phyloP scores from a whole-genome alignment of 2,329 filamentous ascomycete species.

The Aspergillus tanneri region DNA sequence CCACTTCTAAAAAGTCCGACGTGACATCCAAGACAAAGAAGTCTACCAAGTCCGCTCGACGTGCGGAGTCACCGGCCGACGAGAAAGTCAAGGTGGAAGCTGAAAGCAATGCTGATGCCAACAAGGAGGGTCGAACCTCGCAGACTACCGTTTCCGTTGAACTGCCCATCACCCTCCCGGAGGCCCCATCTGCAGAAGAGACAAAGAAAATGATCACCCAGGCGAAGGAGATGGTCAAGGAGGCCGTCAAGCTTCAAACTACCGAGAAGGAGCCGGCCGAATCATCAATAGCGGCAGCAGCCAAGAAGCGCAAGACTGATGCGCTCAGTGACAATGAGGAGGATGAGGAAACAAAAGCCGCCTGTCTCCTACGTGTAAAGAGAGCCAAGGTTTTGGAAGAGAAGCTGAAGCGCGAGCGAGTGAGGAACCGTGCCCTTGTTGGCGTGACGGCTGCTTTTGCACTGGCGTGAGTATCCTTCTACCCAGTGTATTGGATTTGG shows the following conservation, averaged over 20 bases:
- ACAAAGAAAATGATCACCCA: conserved; percentile 79
- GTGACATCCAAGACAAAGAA: conserved; percentile 22
- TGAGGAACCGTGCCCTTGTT: conserved; percentile 79
- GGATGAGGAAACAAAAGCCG: conserved; percentile 39
- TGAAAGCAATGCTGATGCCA: conserved; percentile 51
- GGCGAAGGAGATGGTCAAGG: conserved; percentile 84
- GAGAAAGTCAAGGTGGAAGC: conserved; percentile 27
- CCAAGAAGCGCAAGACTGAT: conserved; percentile 71
- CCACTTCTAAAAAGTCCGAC: conserved; percentile 24
- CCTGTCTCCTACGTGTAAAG: conserved; percentile 59
- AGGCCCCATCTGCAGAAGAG: conserved; percentile 73
- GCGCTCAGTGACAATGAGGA: conserved; percentile 59
- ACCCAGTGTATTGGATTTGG: conserved; percentile 19
- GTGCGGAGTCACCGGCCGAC: conserved; percentile 17
- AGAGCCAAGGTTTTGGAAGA: conserved; percentile 68
- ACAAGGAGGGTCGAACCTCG: conserved; percentile 63
- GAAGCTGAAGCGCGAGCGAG: conserved; percentile 79
- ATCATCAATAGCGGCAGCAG: conserved; percentile 29
- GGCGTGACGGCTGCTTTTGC: conserved; percentile 84
- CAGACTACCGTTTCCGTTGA: conserved; percentile 74
- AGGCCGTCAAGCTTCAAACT: conserved; percentile 55
- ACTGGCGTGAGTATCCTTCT: conserved; percentile 70
- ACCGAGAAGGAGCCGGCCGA: conserved; percentile 38
- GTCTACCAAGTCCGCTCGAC: conserved; percentile 9
- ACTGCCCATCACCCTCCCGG: conserved; percentile 64